These are phyloP conservation scores for Phytopythium aichiense DNA, from an alignment of 352 stramenopile genomes.

Conservation along the genomic window DNA sequence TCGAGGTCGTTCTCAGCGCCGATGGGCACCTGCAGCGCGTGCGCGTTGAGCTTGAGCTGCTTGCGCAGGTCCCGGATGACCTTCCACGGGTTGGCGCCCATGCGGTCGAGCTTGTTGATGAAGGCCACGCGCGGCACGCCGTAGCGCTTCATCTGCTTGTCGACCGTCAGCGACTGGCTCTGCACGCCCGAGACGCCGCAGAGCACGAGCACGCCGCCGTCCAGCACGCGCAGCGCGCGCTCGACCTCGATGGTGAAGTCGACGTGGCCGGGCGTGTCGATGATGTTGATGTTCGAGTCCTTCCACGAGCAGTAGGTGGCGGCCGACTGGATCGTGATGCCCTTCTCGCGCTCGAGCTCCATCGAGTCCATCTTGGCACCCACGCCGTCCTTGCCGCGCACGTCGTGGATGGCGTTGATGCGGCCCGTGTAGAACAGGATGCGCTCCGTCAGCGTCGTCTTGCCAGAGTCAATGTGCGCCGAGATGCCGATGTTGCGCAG, in stretches of 20 bases:
- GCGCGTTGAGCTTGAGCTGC: constrained; percentile 97
- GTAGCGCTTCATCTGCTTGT: constrained; percentile 99
- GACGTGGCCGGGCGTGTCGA: constrained; percentile 99
- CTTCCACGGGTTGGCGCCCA: constrained; percentile 95
- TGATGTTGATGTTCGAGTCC: constrained; percentile 99
- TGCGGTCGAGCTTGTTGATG: constrained; percentile 99
- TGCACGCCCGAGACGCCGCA: constrained; percentile 94
- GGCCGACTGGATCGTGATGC: constrained; percentile 99
- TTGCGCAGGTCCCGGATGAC: constrained; percentile 93
- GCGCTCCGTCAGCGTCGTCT: constrained; percentile 99
- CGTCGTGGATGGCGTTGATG: constrained; percentile 97
- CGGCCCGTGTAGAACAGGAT: constrained; percentile 99
- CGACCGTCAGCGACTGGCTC: constrained; percentile 97
- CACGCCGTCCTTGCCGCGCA: constrained; percentile 96
- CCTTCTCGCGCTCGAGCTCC: constrained; percentile 99
- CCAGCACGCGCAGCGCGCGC: constrained; percentile 96
- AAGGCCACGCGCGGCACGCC: constrained; percentile 98
- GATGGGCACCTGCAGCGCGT: constrained; percentile 96
- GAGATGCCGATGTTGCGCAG: constrained; percentile 95
- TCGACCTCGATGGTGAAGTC: constrained; percentile 99
- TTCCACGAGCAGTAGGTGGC: constrained; percentile 97
- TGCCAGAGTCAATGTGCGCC: constrained; percentile 97
- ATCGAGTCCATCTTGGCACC: constrained; percentile 99
- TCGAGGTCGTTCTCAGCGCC: constrained; percentile 94
- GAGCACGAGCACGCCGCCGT: constrained; percentile 96